Base-by-base conservation (phyloP, 1,284 basidiomycete genomes). In the Sanguinoderma infundibulare region DNA sequence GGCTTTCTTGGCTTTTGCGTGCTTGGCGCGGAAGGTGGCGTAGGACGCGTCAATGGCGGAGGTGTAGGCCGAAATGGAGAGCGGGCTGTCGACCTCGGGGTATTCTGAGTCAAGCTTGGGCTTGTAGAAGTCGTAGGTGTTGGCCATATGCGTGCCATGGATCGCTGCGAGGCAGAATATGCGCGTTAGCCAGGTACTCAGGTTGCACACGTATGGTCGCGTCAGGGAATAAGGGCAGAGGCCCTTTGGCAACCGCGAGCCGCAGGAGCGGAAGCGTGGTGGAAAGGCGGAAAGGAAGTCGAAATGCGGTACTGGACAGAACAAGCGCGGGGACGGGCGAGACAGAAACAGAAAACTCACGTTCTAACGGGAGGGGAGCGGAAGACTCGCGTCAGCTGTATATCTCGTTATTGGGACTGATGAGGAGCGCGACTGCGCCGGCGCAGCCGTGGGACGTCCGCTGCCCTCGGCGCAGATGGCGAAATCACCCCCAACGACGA, bases 81-180 rank as follows among this genome's bases (percentile, higher is more conserved):
- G 91, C 17, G 97, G 97, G 6, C 97, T 97, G 76, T 99, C 97
- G 58, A 99, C 98, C 72, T 94, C 92, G 66, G 97, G 97, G 81
- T 98, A 96, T 77, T 97, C 95, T 17, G 92, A 95, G 61, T 89
- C 87, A 26, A 98, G 87, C 66, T 94, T 91, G 59, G 96, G 96
- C 83, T 98, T 98, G 89, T 96, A 98, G 77, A 98, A 98, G 81
- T 98, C 96, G 81, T 97, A 98, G 1, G 91, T 94, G 83, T 99
- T 98, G 70, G 91, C 90, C 92, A 99, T 98, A 83, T 98, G 94
- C 57, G 91, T 95, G 52, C 97, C 97, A 79, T 98, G 98, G 67
- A 96, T 87, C 69, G 97, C 95, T 98, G 74, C n/a, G 67, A 55
- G 55, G 60, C 60, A 28, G 57, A 49, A 58, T 46, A 17, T 20